phyloP scores from a whole-genome alignment of 2,329 filamentous ascomycete genomes.

The Plectosphaerella sp. region DNA sequence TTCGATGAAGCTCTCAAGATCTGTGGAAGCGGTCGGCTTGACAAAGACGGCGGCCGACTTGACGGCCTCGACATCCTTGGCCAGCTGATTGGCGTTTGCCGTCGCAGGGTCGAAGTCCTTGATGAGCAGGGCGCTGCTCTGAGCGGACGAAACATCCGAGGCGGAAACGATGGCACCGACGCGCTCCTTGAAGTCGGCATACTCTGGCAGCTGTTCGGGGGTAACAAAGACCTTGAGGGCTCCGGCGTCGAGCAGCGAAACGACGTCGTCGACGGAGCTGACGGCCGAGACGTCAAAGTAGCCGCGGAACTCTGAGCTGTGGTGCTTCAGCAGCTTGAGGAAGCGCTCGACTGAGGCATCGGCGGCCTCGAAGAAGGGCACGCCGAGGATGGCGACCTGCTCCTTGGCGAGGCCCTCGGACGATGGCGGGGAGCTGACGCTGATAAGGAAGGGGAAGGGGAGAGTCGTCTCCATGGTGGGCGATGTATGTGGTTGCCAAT shows the following conservation, averaged over 20 bases:
- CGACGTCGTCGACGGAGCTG: slow-evolving; percentile 64
- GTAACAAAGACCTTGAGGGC: slow-evolving; percentile 81
- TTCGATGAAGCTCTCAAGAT: slow-evolving; percentile 42
- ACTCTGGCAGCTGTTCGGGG: slow-evolving; percentile 59
- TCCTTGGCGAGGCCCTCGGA: slow-evolving; percentile 51
- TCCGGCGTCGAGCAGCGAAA: slow-evolving; percentile 79
- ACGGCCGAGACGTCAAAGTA: slow-evolving; percentile 76
- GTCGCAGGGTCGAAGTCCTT: slow-evolving; percentile 44
- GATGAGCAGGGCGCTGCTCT: slow-evolving; percentile 48
- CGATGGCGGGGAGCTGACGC: slow-evolving; percentile 46
- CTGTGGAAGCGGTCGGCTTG: slow-evolving; percentile 41
- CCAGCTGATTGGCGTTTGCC: slow-evolving; percentile 38
- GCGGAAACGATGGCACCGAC: slow-evolving; percentile 49
- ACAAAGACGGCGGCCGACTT: slow-evolving; percentile 37
- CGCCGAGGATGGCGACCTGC: slow-evolving; percentile 56
- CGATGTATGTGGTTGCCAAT: neutral
- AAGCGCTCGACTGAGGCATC: slow-evolving; percentile 42
- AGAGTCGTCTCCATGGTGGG: slow-evolving; percentile 58
- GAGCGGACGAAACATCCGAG: slow-evolving; percentile 37
- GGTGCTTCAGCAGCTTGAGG: slow-evolving; percentile 41
- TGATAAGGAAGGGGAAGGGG: slow-evolving; percentile 59
- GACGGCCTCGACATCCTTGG: slow-evolving; percentile 7
- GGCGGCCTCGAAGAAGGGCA: slow-evolving; percentile 53
- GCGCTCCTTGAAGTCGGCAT: slow-evolving; percentile 51
- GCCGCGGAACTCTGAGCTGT: slow-evolving; percentile 51